Conservation (phyloP, 768 basidiomycete genomes). For the Hygrocybe punicea region DNA sequence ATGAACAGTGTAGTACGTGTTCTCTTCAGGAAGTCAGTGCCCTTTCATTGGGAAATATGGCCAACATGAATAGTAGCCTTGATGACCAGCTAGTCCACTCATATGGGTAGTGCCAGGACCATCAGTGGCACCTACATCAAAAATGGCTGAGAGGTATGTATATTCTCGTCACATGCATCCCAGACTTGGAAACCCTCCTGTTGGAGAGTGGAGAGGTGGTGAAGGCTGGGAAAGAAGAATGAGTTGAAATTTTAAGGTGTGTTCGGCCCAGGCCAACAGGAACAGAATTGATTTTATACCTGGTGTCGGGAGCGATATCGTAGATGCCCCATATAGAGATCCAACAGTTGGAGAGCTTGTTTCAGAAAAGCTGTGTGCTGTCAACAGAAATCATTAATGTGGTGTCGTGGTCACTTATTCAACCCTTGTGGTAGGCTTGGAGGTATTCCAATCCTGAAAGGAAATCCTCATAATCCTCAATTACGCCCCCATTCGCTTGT, state of each 20-base stretch:
- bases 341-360: slow-evolving; percentile 35
- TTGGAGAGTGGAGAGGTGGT: slow-evolving; percentile 33
- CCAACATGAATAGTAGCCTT: slow-evolving; percentile 35
- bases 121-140: slow-evolving; percentile 32
- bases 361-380: slow-evolving; percentile 40
- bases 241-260: slow-evolving; percentile 37
- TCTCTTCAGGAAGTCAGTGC: slow-evolving; percentile 23
- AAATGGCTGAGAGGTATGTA: slow-evolving; percentile 17
- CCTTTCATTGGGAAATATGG: slow-evolving; percentile 30
- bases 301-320: slow-evolving; percentile 25
- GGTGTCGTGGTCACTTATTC: slow-evolving; percentile 28
- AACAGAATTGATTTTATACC: slow-evolving; percentile 33
- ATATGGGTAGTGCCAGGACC: slow-evolving; percentile 30
- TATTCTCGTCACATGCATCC: slow-evolving; percentile 8
- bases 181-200: slow-evolving; percentile 21
- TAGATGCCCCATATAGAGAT: slow-evolving; percentile 39
- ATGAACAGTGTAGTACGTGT: slow-evolving; percentile 36
- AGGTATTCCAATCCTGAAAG: slow-evolving; percentile 31
- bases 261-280: slow-evolving; percentile 37
- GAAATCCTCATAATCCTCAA: slow-evolving; percentile 22
- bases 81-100: slow-evolving; percentile 37
- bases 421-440: slow-evolving; percentile 10
- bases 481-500: slow-evolving; percentile 7
- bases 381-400: slow-evolving; percentile 38
- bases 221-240: slow-evolving; percentile 32